Evolutionary conservation across 306 rosid genomes (phyloP).

Genomic region (Quercus bicolor): DNA sequence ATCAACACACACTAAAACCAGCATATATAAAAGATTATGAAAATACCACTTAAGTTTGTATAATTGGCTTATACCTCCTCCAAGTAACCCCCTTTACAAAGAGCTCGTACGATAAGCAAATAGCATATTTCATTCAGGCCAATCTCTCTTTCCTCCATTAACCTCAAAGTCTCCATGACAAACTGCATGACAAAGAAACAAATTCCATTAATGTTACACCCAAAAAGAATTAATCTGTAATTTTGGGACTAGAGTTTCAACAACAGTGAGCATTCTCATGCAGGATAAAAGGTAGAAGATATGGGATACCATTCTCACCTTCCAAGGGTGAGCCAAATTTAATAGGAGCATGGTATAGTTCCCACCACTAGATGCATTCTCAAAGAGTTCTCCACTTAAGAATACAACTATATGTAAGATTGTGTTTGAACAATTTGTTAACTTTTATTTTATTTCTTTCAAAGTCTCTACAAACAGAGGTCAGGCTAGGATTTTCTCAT

Average conservation of each 20-base stretch:
- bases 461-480: neutral
- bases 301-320: neutral
- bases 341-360: neutral
- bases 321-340: neutral
- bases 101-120: constrained; percentile 53
- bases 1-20: neutral
- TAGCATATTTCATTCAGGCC: constrained; percentile 42
- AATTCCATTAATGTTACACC: constrained; percentile 6
- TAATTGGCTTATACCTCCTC: constrained; percentile 56
- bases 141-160: constrained; percentile 62
- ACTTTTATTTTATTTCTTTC: neutral
- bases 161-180: constrained; percentile 75
- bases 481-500: neutral
- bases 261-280: constrained; percentile 10
- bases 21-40: neutral
- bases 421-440: neutral
- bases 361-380: neutral
- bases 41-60: neutral
- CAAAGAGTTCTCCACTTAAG: neutral
- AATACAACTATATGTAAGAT: neutral
- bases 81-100: constrained; percentile 65
- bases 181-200: constrained; percentile 47
- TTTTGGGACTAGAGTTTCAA: neutral
- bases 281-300: neutral
- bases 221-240: constrained; percentile 4